Evolutionary conservation across 371 early-diverging fungal genomes (phyloP).

Genomic region (Haplosporangium sp.): DNA sequence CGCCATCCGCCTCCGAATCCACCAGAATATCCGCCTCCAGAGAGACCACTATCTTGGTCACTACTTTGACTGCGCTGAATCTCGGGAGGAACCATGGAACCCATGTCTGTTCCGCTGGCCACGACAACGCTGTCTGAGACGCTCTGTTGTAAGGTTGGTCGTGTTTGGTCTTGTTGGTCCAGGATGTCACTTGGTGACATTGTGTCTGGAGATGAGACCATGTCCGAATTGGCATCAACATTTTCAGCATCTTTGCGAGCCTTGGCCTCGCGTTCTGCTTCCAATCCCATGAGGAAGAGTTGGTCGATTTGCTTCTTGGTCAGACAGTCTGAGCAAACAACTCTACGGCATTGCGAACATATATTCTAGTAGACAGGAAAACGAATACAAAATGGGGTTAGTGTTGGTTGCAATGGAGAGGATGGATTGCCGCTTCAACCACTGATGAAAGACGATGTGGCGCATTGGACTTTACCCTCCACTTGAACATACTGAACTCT

Average conservation of each 20-base stretch:
- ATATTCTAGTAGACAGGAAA: conserved; percentile 41
- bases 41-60: not conserved
- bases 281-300: conserved; percentile 33
- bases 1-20: conserved; percentile 41
- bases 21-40: conserved; percentile 19
- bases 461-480: conserved; percentile 26
- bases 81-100: too few relatives aligned
- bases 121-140: conserved; percentile 22
- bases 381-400: not conserved
- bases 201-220: not conserved
- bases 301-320: conserved; percentile 52
- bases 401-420: not conserved
- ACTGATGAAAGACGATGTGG: not conserved
- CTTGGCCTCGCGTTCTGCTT: conserved; percentile 39
- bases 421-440: not conserved
- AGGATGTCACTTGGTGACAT: not conserved
- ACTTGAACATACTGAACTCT: conserved; percentile 55
- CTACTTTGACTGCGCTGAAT: not conserved
- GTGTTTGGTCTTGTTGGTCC: conserved; percentile 3
- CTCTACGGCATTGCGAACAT: conserved; percentile 59
- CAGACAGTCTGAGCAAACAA: conserved; percentile 59
- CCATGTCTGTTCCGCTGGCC: not conserved
- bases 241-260: conserved; percentile 6
- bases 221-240: not conserved
- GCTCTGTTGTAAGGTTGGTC: conserved; percentile 20